Evolutionary conservation across 805 yeast species (phyloP).

Genomic region (Wickerhamiella domercqiae): DNA sequence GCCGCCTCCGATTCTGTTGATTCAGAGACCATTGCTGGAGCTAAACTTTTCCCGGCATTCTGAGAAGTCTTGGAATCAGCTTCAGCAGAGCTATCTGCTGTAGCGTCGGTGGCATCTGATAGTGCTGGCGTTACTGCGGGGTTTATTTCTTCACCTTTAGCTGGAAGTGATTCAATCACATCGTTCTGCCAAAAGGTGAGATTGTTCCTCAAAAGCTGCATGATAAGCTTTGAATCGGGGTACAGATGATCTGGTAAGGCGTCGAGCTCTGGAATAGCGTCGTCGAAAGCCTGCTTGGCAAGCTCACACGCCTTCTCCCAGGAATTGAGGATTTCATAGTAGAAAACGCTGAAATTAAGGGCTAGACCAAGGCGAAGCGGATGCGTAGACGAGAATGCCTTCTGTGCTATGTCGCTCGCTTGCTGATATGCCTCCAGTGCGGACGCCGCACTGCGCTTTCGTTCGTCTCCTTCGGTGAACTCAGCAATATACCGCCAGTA

Average conservation of each 20-base stretch:
- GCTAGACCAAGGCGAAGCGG: slow-evolving; percentile 98
- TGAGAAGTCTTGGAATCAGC: background rate
- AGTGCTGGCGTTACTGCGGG: too few relatives aligned
- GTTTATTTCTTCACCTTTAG: background rate
- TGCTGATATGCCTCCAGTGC: slow-evolving; percentile 89
- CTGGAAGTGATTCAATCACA: background rate
- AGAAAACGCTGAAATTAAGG: slow-evolving; percentile 91
- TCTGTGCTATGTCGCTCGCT: slow-evolving; percentile 93
- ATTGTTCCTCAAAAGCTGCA: slow-evolving; percentile 98
- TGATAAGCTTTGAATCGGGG: slow-evolving; percentile 95
- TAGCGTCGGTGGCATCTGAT: too few relatives aligned
- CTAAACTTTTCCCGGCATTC: background rate
- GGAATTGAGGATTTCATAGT: slow-evolving; percentile 93
- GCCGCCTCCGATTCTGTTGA: too few relatives aligned
- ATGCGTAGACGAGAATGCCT: slow-evolving; percentile 95
- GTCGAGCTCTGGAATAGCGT: slow-evolving; percentile 97
- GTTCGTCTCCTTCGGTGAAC: slow-evolving; percentile 80
- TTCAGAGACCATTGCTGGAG: background rate
- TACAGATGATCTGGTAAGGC: slow-evolving; percentile 94
- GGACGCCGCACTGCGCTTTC: slow-evolving; percentile 81
- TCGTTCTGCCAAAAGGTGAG: slow-evolving; percentile 95
- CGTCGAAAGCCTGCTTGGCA: slow-evolving; percentile 98
- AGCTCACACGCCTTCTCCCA: slow-evolving; percentile 98
- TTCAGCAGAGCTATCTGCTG: too few relatives aligned
- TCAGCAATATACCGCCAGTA: slow-evolving; percentile 98